phyloP scores from a whole-genome alignment of 345 rosid genomes.

The Turnera subulata region DNA sequence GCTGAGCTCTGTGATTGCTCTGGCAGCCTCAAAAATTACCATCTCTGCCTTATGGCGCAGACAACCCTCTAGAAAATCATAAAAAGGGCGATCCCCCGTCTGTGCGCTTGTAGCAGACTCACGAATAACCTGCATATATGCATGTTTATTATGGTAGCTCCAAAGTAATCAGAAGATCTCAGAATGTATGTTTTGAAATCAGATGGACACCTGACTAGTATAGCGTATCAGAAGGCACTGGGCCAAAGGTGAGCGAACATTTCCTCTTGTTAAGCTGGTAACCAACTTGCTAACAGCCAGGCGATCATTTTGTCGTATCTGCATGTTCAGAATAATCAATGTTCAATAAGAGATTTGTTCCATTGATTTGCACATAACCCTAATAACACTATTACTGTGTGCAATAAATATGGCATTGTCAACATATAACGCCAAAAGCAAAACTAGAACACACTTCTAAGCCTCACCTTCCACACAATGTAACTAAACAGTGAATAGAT shows the following conservation, averaged over 20 bases:
- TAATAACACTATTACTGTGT: no score
- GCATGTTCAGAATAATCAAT: conserved; percentile 19
- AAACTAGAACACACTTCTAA: no score
- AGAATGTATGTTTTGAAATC: conserved; percentile 6
- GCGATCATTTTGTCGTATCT: conserved; percentile 92
- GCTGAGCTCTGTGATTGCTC: conserved; percentile 97
- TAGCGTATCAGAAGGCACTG: conserved; percentile 95
- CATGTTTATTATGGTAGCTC: conserved; percentile 6
- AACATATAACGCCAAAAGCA: no score
- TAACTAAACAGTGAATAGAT: no score
- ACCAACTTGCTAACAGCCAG: conserved; percentile 92
- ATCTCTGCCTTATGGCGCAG: conserved; percentile 97
- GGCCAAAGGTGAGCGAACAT: conserved; percentile 93
- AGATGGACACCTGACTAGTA: conserved; percentile 74
- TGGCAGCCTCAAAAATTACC: conserved; percentile 98
- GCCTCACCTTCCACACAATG: no score
- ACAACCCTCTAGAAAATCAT: conserved; percentile 93
- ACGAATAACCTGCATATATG: conserved; percentile 65
- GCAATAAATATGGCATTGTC: no score
- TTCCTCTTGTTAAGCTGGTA: conserved; percentile 87
- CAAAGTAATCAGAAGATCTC: not conserved
- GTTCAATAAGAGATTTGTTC: no score
- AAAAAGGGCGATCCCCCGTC: conserved; percentile 89
- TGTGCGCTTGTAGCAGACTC: conserved; percentile 70
- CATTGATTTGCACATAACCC: no score